A percentile compares a stretch with the other conserved stretches of the same genome.
These are phyloP conservation scores for Melampsora americana DNA, from an alignment of 1,284 basidiomycete species.

Conservation along the genomic window DNA sequence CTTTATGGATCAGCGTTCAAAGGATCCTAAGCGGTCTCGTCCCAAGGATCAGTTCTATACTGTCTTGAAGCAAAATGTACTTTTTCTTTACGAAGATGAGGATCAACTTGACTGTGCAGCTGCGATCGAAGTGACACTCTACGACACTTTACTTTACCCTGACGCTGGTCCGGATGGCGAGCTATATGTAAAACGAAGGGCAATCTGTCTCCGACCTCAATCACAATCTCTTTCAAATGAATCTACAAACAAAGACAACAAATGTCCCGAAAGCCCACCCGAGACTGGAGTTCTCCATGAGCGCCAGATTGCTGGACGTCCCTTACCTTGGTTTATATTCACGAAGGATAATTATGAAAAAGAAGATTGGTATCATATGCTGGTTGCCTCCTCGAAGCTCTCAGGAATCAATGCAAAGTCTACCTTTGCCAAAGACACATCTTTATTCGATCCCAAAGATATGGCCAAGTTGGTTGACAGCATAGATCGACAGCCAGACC, in stretches of 20 bases:
- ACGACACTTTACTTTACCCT: constrained; percentile 70
- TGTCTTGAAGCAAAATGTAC: constrained; percentile 77
- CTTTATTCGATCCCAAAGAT: constrained; percentile 70
- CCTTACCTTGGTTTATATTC: constrained; percentile 52
- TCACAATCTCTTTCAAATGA: constrained; percentile 1
- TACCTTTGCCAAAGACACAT: constrained; percentile 51
- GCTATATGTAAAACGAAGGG: constrained; percentile 36
- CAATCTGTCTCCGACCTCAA: constrained; percentile 31
- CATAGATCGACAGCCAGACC: constrained; percentile 85
- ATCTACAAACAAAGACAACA: background rate
- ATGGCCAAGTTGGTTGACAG: constrained; percentile 79
- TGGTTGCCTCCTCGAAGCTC: constrained; percentile 68
- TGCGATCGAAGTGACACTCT: constrained; percentile 69
- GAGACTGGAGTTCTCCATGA: background rate
- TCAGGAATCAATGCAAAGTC: constrained; percentile 52
- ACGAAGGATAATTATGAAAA: constrained; percentile 53
- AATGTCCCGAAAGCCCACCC: background rate
- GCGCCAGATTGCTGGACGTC: constrained; percentile 14
- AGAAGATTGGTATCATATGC: constrained; percentile 88
- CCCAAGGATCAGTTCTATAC: constrained; percentile 86
- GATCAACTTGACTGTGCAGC: constrained; percentile 78
- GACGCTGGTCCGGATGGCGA: constrained; percentile 58
- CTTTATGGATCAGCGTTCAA: constrained; percentile 53
- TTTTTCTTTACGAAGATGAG: constrained; percentile 89
- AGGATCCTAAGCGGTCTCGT: constrained; percentile 70